Base-by-base conservation (phyloP, 495 filamentous ascomycete genomes). In the Podospora bellae-mahoneyi region DNA sequence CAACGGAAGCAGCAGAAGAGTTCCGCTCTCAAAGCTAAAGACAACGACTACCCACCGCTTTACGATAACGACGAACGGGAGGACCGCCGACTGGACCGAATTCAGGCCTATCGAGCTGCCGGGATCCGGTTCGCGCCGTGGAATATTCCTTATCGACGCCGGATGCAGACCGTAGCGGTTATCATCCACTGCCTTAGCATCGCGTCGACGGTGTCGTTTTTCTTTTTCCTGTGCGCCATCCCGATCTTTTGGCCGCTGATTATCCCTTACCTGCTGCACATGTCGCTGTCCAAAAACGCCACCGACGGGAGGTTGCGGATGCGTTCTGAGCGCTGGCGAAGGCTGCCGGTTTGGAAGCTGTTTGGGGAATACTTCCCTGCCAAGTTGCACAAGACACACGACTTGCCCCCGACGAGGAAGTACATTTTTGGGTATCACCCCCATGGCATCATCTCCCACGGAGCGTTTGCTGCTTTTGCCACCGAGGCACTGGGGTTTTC, bases 401-500 rank as follows among this genome's bases (percentile, higher is more conserved):
- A 91, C 62, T 87, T 99, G 2, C 86, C 91, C 16, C 84, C 92
- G 0, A 91, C 90, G 2, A 85, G 92, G 66, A 98, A 98, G 79
- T 99, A 98, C 80, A 94, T 99, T 71, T 96, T 99, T 75, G 95
- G 96, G 56, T 97, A 98, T 77, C 95, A 97, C 74, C 94, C 94
- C 0, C 94, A 98, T 76, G 95, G 95, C 55, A 97, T 99, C 78
- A 97, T 99, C 73, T 93, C 90, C 16, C 92, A 97, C 74, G 95
- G 95, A 53, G 95, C 96, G 1, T 97, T 95, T 78, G 92, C 91
- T 3, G 90, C 94, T 18, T 97, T 99, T 71, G 91, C 84, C 32
- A 98, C 96, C 5, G 95, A 98, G 71, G 91, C 92, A 0, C 83
- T 96, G 5, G 93, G 95, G 2, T 99, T 98, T 78, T 87, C 87